Percentiles rank a stretch among this genome's conserved stretches.
phyloP scores from a whole-genome alignment of 768 basidiomycete genomes.

The Pseudohyphozyma bogoriensis region DNA sequence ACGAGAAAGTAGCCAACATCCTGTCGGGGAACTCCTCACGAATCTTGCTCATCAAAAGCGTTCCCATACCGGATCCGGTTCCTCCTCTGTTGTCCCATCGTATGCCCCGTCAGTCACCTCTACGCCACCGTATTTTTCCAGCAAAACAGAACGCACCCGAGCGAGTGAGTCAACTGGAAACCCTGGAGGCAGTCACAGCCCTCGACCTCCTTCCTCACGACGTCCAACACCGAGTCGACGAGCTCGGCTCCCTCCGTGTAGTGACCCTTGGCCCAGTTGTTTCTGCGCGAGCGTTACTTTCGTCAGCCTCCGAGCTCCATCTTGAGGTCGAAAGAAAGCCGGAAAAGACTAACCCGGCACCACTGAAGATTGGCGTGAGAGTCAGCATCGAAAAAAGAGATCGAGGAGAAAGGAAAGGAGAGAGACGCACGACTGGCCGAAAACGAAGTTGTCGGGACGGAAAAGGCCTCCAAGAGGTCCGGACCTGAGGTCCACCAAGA shows the following conservation, averaged over 20 bases:
- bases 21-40: slow-evolving; percentile 97
- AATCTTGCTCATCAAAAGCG: slow-evolving; percentile 96
- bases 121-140: not conserved
- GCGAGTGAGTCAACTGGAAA: slow-evolving; percentile 98
- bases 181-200: slow-evolving; percentile 95
- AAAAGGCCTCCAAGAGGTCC: slow-evolving; percentile 84
- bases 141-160: slow-evolving; percentile 34
- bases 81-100: slow-evolving; percentile 60
- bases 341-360: too few relatives aligned
- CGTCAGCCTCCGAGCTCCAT: too few relatives aligned
- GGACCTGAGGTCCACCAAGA: slow-evolving; percentile 75
- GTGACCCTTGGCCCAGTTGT: slow-evolving; percentile 99
- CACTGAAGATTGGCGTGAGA: too few relatives aligned
- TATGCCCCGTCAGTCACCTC: not conserved
- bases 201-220: slow-evolving; percentile 98
- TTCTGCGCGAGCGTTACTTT: too few relatives aligned
- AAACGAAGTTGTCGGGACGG: slow-evolving; percentile 56
- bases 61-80: slow-evolving; percentile 99
- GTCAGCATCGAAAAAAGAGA: not conserved
- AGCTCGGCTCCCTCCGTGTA: slow-evolving; percentile 96
- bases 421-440: slow-evolving; percentile 54
- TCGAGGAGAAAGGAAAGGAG: too few relatives aligned
- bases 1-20: slow-evolving; percentile 99
- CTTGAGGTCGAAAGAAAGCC: too few relatives aligned
- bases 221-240: slow-evolving; percentile 94